phyloP scores from a whole-genome alignment of 176 grass and related monocot genomes.

The Triticum turgidum region DNA sequence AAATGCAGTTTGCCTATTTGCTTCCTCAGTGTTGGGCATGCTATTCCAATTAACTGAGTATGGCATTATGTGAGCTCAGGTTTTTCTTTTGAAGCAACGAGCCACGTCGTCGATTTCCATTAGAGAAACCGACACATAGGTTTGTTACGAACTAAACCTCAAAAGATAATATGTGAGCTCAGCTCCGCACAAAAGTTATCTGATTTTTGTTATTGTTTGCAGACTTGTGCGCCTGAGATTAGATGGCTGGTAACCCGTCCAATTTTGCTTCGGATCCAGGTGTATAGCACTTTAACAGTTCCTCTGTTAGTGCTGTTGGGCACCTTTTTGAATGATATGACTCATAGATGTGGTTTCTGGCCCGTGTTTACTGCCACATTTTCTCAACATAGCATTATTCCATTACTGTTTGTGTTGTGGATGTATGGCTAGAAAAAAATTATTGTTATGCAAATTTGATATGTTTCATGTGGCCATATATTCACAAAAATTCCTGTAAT shows the following conservation, averaged over 20 bases:
- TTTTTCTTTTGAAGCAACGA: too few relatives aligned
- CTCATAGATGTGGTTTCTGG: background rate
- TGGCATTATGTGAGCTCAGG: background rate
- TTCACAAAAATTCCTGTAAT: too few relatives aligned
- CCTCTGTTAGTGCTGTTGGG: background rate
- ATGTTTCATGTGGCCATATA: too few relatives aligned
- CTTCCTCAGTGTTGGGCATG: too few relatives aligned
- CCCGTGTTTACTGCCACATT: background rate
- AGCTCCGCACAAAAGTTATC: background rate
- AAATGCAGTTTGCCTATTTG: background rate
- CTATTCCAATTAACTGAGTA: background rate
- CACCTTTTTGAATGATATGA: background rate
- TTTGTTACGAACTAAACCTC: too few relatives aligned
- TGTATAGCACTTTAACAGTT: background rate
- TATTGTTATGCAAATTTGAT: too few relatives aligned
- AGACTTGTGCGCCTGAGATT: background rate
- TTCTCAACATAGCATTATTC: background rate
- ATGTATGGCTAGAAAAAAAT: background rate
- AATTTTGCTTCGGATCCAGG: background rate
- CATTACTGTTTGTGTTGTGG: background rate
- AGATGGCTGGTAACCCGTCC: background rate
- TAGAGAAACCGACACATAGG: too few relatives aligned
- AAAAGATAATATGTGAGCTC: background rate
- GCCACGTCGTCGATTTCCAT: too few relatives aligned
- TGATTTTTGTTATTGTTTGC: background rate